Evolutionary conservation across 2,329 filamentous ascomycete genomes (phyloP).

Genomic region (Pyrenophora graminea): DNA sequence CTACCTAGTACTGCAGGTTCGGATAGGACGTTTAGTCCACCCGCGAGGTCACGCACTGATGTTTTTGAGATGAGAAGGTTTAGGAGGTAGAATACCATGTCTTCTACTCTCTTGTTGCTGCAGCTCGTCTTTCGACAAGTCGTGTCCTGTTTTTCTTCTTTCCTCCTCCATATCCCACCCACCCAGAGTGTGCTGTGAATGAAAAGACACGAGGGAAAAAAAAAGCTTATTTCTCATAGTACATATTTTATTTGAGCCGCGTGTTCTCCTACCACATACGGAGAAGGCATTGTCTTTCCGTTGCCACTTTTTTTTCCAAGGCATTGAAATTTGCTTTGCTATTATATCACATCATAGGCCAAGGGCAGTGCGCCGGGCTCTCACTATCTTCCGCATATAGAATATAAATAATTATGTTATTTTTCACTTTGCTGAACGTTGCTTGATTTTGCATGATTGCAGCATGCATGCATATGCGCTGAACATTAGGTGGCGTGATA

Average conservation of each 20-base stretch:
- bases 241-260: too few relatives aligned
- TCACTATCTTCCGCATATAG: not conserved
- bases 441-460: too few relatives aligned
- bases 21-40: slow-evolving; percentile 28
- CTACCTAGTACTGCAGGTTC: slow-evolving; percentile 26
- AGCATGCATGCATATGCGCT: too few relatives aligned
- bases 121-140: too few relatives aligned
- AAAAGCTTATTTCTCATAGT: too few relatives aligned
- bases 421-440: too few relatives aligned
- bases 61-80: slow-evolving; percentile 41
- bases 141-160: not conserved
- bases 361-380: slow-evolving; percentile 10
- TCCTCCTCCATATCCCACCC: not conserved
- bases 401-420: slow-evolving; percentile 1
- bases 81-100: slow-evolving; percentile 10
- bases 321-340: not conserved
- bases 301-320: not conserved
- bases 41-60: slow-evolving; percentile 36
- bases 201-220: not conserved
- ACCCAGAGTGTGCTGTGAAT: not conserved
- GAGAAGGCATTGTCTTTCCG: not conserved
- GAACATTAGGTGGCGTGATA: not conserved
- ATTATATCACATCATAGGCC: not conserved
- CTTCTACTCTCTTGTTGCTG: not conserved
- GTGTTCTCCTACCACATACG: too few relatives aligned